Evolutionary conservation across 495 filamentous ascomycete genomes (phyloP).

Genomic region (Neurospora sp.): DNA sequence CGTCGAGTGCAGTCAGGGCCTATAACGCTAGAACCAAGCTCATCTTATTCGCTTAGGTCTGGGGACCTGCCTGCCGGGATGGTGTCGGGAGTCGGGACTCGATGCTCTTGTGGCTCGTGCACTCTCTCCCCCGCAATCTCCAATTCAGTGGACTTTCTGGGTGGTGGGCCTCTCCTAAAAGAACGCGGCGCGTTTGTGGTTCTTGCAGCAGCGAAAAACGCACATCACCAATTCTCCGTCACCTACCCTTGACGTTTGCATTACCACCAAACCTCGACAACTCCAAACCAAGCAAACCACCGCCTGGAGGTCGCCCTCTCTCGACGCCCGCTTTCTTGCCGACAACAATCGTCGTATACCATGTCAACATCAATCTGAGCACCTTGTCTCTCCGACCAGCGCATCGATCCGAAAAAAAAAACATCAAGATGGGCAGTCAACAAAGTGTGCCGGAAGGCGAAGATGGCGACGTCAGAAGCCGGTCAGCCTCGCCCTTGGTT

Average conservation of each 20-base stretch:
- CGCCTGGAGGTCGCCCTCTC: background rate
- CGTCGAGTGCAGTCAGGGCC: background rate
- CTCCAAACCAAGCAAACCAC: background rate
- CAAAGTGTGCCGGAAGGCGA: background rate
- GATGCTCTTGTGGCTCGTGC: too few species aligned
- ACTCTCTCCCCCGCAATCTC: background rate
- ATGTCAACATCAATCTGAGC: background rate
- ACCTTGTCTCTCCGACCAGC: background rate
- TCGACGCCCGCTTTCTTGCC: background rate
- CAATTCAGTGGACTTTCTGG: background rate
- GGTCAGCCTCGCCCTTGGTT: background rate
- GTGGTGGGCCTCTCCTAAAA: background rate
- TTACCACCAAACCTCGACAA: background rate
- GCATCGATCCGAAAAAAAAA: background rate
- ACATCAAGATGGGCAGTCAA: background rate
- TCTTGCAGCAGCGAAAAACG: background rate
- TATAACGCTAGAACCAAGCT: background rate
- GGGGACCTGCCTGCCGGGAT: background rate
- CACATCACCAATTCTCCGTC: background rate
- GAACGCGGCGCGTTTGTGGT: background rate
- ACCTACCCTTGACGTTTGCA: background rate
- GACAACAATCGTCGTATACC: background rate
- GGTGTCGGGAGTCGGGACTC: too few species aligned
- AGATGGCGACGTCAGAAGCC: background rate
- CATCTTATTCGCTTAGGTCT: background rate